phyloP scores from a whole-genome alignment of 768 basidiomycete genomes.

The Amanita exitialis region DNA sequence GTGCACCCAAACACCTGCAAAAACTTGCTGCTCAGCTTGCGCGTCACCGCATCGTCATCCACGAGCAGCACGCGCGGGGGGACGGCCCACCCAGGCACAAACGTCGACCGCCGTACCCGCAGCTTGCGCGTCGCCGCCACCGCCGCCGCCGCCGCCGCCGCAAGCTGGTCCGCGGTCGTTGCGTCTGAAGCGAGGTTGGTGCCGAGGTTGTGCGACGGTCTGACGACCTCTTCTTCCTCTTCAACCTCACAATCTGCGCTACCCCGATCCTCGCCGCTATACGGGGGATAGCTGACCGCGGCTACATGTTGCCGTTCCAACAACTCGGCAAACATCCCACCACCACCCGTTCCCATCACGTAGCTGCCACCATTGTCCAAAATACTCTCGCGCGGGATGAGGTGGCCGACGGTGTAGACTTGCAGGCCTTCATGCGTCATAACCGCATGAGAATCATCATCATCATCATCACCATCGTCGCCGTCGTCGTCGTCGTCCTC shows the following conservation, averaged over 20 bases:
- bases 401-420: conserved; percentile 73
- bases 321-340: conserved; percentile 15
- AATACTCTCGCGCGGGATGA: conserved; percentile 45
- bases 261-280: not conserved
- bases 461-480: too few relatives aligned
- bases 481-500: too few relatives aligned
- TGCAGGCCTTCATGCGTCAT: conserved; percentile 57
- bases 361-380: conserved; percentile 56
- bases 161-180: conserved; percentile 9
- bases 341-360: conserved; percentile 13
- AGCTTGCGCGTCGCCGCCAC: conserved; percentile 31
- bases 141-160: conserved; percentile 14
- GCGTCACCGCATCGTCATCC: conserved; percentile 90
- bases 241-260: conserved; percentile 1
- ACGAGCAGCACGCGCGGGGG: conserved; percentile 88
- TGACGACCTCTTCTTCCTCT: conserved; percentile 27
- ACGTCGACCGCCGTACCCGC: conserved; percentile 66
- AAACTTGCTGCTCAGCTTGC: conserved; percentile 86
- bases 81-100: conserved; percentile 85
- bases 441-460: conserved; percentile 10
- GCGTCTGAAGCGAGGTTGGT: conserved; percentile 13
- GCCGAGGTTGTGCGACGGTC: conserved; percentile 20
- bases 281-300: too few relatives aligned
- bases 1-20: conserved; percentile 92
- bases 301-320: conserved; percentile 13